Evolutionary conservation across 108 stramenopile species (phyloP), one percentile per base, ranked within the genome.

Genomic region (Skeletonema grethae): DNA sequence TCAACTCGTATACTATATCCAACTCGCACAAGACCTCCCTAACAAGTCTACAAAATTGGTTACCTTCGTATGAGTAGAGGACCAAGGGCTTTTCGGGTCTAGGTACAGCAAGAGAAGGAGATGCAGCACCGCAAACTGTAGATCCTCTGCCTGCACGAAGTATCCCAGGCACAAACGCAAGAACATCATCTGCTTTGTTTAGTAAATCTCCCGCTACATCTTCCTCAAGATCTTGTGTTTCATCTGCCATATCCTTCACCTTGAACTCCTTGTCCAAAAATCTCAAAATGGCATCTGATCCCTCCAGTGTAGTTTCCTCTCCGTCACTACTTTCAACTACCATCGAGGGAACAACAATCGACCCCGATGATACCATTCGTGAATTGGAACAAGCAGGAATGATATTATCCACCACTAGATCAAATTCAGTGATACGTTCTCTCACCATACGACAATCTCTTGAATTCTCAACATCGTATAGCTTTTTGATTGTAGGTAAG

Each of bases 21-120:
- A 97, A 73, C 67, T 97, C 96, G 7, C 84, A 86, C 50, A 97
- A 65, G 11, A 84, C 92, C 71, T 97, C 97, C n/a, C 95, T 79
- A 1, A 97, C 93, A 1, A 91, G 75, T 50, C 93, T 80, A 50
- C 92, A 92, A 75, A 93, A 94, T 70, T 94, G 93, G 76, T 94
- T 94, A 16, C 90, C 88, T 72, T 90, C 89, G 64, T 87, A 88
- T 4, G 85, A 84, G 62, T 87, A 90, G 24, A 87, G 67, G 2
- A 90, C 59, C 10, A 85, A 45, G 16, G 82, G 70, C 28, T 82
- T 75, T 24, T 65, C 20, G n/a, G 80, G 71, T 7, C 63, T 69
- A 24, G 36, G 35, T 1, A 73, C 36, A 13, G 55, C n/a, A 31
- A 60, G 31, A 18, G 63, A 31, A 20, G 57, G 12, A 15, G 79